Conservation (phyloP, 768 basidiomycete species). For the Scleroderma citrinum region DNA sequence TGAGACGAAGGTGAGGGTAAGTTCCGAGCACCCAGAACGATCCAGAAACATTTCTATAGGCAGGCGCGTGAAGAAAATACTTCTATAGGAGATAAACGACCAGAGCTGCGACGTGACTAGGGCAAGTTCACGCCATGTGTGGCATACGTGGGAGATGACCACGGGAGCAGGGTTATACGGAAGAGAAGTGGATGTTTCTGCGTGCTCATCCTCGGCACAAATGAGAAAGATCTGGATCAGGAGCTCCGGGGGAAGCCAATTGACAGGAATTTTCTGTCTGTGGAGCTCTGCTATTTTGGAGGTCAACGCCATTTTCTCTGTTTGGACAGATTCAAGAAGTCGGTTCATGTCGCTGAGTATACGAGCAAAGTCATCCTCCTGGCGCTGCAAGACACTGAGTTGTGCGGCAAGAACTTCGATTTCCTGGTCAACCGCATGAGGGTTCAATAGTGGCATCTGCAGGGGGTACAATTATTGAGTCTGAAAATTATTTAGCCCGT, state of each 20-base stretch:
- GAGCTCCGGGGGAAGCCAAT: slow-evolving; percentile 47
- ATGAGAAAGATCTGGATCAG: slow-evolving; percentile 40
- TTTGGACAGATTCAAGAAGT: slow-evolving; percentile 31
- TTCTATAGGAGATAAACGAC: slow-evolving; percentile 33
- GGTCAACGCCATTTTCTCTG: slow-evolving; percentile 30
- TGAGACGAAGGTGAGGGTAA: slow-evolving; percentile 33
- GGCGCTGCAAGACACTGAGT: slow-evolving; percentile 29
- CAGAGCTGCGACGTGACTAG: slow-evolving; percentile 41
- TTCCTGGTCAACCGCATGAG: slow-evolving; percentile 31
- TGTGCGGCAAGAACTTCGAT: slow-evolving; percentile 33
- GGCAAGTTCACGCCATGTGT: slow-evolving; percentile 42
- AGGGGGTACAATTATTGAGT: neutral
- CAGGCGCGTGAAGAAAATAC: slow-evolving; percentile 16
- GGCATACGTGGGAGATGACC: slow-evolving; percentile 43
- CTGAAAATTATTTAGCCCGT: too few species aligned
- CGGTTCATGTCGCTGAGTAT: slow-evolving; percentile 36
- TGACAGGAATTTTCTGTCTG: slow-evolving; percentile 39
- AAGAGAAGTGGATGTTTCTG: slow-evolving; percentile 19
- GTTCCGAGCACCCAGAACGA: slow-evolving; percentile 29
- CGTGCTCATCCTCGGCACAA: slow-evolving; percentile 19
- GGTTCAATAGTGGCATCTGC: slow-evolving; percentile 16
- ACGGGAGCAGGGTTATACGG: slow-evolving; percentile 32
- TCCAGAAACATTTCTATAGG: slow-evolving; percentile 28
- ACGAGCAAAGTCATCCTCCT: slow-evolving; percentile 36
- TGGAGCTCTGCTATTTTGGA: slow-evolving; percentile 30